A percentile compares a stretch with the other conserved stretches of the same genome.
phyloP scores from a whole-genome alignment of 768 basidiomycete species.

The Tricholoma matsutake region DNA sequence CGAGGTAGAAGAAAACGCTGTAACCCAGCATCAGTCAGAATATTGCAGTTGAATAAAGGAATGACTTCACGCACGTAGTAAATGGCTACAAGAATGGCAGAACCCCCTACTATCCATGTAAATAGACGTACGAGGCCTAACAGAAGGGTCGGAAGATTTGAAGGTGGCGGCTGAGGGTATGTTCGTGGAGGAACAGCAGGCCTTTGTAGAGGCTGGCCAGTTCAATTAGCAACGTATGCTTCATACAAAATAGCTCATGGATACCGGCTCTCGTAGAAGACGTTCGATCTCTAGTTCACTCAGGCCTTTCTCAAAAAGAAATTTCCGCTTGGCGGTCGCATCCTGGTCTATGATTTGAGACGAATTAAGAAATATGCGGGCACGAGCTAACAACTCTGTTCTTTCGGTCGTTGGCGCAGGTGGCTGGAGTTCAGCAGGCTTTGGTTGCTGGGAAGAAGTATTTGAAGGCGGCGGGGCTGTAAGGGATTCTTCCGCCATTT shows the following conservation, averaged over 20 bases:
- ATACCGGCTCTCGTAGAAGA: constrained; percentile 44
- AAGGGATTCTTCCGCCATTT: background rate
- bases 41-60: background rate
- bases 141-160: constrained; percentile 65
- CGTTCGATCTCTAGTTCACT: constrained; percentile 55
- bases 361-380: constrained; percentile 63
- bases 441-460: constrained; percentile 1
- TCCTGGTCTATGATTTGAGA: constrained; percentile 64
- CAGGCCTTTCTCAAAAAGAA: constrained; percentile 71
- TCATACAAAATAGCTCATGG: background rate
- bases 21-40: constrained; percentile 7
- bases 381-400: constrained; percentile 47
- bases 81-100: constrained; percentile 52
- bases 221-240: background rate
- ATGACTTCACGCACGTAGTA: constrained; percentile 55
- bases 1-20: constrained; percentile 72
- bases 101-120: constrained; percentile 65
- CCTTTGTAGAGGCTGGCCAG: constrained; percentile 27
- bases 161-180: constrained; percentile 69
- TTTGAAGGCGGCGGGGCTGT: background rate
- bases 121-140: constrained; percentile 58
- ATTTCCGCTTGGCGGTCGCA: constrained; percentile 50
- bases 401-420: constrained; percentile 21
- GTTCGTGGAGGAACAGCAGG: constrained; percentile 67
- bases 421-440: background rate